Percentiles rank a stretch among this genome's conserved stretches.
These are phyloP conservation scores for Linnemannia exigua DNA, from an alignment of 192 early-diverging fungal species.

Conservation along the genomic window DNA sequence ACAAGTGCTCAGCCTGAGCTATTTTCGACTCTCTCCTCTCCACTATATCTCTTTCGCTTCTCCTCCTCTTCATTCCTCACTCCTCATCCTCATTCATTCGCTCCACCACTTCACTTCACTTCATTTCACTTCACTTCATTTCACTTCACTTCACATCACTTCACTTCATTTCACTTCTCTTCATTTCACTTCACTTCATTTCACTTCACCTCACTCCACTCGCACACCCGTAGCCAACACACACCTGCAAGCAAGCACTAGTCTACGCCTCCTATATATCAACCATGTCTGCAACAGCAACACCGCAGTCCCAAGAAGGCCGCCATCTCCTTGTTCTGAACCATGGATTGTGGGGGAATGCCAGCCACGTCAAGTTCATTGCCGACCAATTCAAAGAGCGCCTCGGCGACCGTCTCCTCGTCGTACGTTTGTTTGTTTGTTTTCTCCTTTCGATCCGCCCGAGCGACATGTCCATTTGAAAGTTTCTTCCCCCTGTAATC, in stretches of 20 bases:
- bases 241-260: background rate
- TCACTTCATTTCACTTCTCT: background rate
- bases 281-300: background rate
- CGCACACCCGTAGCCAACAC: background rate
- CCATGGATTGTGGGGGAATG: constrained; percentile 77
- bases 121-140: background rate
- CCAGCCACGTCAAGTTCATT: constrained; percentile 63
- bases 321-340: constrained; percentile 71
- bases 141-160: background rate
- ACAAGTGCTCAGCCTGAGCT: background rate
- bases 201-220: background rate
- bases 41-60: background rate
- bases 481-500: background rate
- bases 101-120: no score
- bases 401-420: constrained; percentile 30
- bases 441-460: background rate
- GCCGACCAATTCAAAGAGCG: constrained; percentile 54
- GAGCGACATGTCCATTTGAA: background rate
- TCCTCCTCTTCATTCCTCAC: no score
- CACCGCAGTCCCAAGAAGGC: constrained; percentile 15
- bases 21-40: background rate
- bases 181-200: no score
- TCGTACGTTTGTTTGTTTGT: constrained; percentile 5
- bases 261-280: background rate
- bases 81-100: no score